phyloP scores from a whole-genome alignment of 2,329 filamentous ascomycete species.

The Exserohilum rostratum region DNA sequence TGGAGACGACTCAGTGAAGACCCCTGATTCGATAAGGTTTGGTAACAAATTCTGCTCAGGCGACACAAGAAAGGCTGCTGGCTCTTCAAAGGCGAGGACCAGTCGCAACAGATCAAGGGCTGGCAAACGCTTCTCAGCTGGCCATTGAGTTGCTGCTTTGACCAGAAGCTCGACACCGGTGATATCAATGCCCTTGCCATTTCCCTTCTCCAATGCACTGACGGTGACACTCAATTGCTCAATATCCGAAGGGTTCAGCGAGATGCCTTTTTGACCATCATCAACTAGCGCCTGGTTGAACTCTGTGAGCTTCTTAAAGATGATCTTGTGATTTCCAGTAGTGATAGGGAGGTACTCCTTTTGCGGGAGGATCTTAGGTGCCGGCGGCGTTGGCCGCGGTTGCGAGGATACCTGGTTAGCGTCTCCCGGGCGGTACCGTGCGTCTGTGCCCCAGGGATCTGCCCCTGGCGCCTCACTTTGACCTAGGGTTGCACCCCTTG shows the following conservation, averaged over 20 bases:
- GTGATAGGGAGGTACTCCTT: constrained; percentile 79
- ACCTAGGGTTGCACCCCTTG: constrained; percentile 83
- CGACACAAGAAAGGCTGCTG: constrained; percentile 65
- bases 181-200: constrained; percentile 49
- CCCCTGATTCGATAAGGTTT: constrained; percentile 62
- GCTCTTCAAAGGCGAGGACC: constrained; percentile 69
- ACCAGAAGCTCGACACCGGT: constrained; percentile 68
- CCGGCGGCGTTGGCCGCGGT: constrained; percentile 45
- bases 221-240: constrained; percentile 66
- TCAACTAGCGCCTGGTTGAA: constrained; percentile 76
- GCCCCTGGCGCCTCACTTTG: constrained; percentile 58
- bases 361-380: constrained; percentile 73
- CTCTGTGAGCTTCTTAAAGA: constrained; percentile 77
- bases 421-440: constrained; percentile 78
- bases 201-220: constrained; percentile 64
- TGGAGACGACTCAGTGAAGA: constrained; percentile 64
- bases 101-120: constrained; percentile 88
- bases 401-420: constrained; percentile 46
- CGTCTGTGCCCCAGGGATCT: constrained; percentile 80
- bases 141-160: constrained; percentile 79
- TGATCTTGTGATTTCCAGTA: constrained; percentile 70
- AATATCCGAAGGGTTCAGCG: constrained; percentile 75
- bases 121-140: constrained; percentile 78
- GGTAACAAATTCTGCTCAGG: constrained; percentile 64
- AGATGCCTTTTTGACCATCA: constrained; percentile 73